Percentiles rank a stretch among this genome's conserved stretches.
phyloP scores from a whole-genome alignment of 129 eudicot species.

The Flaveria ramosissima region DNA sequence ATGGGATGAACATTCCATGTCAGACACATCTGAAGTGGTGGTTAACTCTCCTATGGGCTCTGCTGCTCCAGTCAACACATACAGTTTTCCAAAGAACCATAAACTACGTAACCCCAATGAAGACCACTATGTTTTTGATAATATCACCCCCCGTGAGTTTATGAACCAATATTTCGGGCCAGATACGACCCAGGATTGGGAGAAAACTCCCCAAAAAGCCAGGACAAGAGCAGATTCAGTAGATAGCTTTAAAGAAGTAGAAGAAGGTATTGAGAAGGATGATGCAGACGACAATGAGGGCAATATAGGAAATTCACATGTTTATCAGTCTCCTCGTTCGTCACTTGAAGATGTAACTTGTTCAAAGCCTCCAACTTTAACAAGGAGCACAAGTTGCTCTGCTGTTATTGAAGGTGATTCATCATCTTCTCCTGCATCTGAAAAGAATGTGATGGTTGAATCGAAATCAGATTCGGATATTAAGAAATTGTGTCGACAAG shows the following conservation, averaged over 20 bases:
- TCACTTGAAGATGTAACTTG: slow-evolving; percentile 33
- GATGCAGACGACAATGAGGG: slow-evolving; percentile 1
- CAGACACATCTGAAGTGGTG: background rate
- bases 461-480: slow-evolving; percentile 33
- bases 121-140: slow-evolving; percentile 59
- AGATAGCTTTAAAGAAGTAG: slow-evolving; percentile 65
- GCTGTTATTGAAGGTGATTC: slow-evolving; percentile 33
- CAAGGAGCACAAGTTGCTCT: slow-evolving; percentile 53
- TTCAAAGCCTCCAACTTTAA: slow-evolving; percentile 27
- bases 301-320: slow-evolving; percentile 28
- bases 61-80: slow-evolving; percentile 37
- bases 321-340: slow-evolving; percentile 35
- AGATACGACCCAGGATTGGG: slow-evolving; percentile 62
- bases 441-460: slow-evolving; percentile 40
- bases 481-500: slow-evolving; percentile 32
- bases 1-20: slow-evolving; percentile 17
- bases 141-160: slow-evolving; percentile 55
- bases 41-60: slow-evolving; percentile 39
- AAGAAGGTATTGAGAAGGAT: slow-evolving; percentile 51
- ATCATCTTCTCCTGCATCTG: slow-evolving; percentile 13
- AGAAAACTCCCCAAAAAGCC: slow-evolving; percentile 37
- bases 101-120: slow-evolving; percentile 44
- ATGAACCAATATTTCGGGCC: slow-evolving; percentile 66
- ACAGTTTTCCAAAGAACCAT: slow-evolving; percentile 31
- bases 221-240: slow-evolving; percentile 37